Conservation (phyloP, 805 yeast species). For the Debaryomyces maramus region DNA sequence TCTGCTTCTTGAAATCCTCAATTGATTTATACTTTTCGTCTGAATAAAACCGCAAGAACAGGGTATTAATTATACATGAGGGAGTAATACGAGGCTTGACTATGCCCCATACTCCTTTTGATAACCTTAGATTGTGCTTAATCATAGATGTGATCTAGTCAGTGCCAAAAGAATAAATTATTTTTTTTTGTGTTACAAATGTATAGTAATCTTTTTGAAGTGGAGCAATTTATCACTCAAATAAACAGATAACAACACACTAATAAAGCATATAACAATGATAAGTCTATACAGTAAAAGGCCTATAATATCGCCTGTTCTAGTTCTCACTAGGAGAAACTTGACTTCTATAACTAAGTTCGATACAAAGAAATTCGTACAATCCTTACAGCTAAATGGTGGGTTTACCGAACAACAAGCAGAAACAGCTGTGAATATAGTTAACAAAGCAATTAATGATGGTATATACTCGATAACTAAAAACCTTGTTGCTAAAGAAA, state of each 20-base stretch:
- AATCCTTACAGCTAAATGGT: constrained; percentile 65
- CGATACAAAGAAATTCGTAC: constrained; percentile 75
- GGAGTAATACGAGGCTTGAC: not conserved
- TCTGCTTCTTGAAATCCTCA: constrained; percentile 40
- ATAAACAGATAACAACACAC: too few relatives aligned
- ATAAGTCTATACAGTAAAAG: not conserved
- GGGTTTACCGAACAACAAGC: constrained; percentile 73
- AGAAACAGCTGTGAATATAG: constrained; percentile 71
- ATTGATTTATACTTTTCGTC: constrained; percentile 16
- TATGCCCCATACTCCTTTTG: not conserved
- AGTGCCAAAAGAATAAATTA: too few relatives aligned
- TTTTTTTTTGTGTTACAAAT: constrained; percentile 1
- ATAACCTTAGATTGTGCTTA: not conserved
- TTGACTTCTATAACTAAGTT: constrained; percentile 47
- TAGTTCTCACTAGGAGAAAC: constrained; percentile 5
- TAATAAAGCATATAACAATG: not conserved
- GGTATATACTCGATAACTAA: constrained; percentile 74
- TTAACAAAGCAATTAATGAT: constrained; percentile 73
- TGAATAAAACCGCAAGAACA: constrained; percentile 5
- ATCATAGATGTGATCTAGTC: not conserved
- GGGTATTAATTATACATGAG: not conserved
- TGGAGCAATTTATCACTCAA: too few relatives aligned
- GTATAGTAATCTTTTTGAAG: too few relatives aligned
- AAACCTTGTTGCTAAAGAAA: constrained; percentile 82
- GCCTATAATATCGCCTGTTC: not conserved